These are phyloP conservation scores for Peterozyma xylosa DNA, from an alignment of 805 yeast species.

Conservation along the genomic window DNA sequence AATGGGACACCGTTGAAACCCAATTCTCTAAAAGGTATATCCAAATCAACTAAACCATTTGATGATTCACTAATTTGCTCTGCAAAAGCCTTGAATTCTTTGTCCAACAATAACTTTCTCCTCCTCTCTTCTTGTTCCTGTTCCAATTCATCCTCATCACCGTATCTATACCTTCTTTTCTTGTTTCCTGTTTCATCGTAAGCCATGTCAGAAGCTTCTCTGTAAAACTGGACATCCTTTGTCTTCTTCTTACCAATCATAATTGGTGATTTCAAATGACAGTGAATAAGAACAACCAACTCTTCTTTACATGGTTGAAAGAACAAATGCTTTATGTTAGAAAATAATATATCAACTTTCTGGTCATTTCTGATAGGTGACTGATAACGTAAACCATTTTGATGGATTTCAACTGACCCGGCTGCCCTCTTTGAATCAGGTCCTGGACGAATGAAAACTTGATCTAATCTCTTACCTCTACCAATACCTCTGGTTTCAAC, in stretches of 20 bases:
- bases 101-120: conserved; percentile 83
- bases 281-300: conserved; percentile 83
- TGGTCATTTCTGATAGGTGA: conserved; percentile 81
- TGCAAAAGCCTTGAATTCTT: conserved; percentile 83
- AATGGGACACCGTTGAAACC: conserved; percentile 98
- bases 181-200: conserved; percentile 97
- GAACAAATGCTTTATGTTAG: conserved; percentile 86
- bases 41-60: conserved; percentile 77
- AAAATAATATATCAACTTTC: conserved; percentile 78
- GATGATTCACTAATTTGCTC: conserved; percentile 88
- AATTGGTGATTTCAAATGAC: conserved; percentile 86
- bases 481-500: conserved; percentile 68
- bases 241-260: conserved; percentile 96
- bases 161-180: conserved; percentile 78
- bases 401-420: conserved; percentile 85
- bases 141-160: conserved; percentile 97
- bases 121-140: conserved; percentile 98
- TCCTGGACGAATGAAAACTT: conserved; percentile 87
- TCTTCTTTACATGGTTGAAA: conserved; percentile 97
- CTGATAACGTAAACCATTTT: conserved; percentile 92
- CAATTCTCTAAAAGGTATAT: conserved; percentile 89
- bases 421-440: conserved; percentile 97
- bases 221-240: conserved; percentile 88
- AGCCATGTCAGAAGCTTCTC: conserved; percentile 94
- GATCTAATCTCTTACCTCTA: conserved; percentile 80